Evolutionary conservation across 2,329 filamentous ascomycete genomes (phyloP).

Genomic region (Penicillium sp.): DNA sequence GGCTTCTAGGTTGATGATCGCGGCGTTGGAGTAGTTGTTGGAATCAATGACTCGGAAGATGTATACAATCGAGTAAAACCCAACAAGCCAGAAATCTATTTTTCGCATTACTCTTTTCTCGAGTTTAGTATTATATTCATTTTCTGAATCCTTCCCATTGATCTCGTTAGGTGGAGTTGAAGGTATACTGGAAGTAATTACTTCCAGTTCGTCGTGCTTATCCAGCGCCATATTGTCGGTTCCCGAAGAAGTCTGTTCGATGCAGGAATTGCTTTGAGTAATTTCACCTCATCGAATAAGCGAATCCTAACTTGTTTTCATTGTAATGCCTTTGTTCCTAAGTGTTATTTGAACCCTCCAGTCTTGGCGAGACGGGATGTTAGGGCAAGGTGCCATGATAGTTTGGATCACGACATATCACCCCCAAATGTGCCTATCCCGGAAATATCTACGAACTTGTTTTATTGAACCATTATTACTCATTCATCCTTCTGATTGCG

Average conservation of each 20-base stretch:
- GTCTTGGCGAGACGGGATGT: not conserved
- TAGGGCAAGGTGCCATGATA: slow-evolving; percentile 23
- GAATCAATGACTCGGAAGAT: slow-evolving; percentile 43
- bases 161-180: slow-evolving; percentile 5
- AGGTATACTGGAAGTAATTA: slow-evolving; percentile 3
- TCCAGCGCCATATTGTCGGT: not conserved
- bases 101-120: slow-evolving; percentile 35
- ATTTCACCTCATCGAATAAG: not conserved
- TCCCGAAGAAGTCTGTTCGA: not conserved
- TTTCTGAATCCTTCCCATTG: not conserved
- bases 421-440: not conserved
- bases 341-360: not conserved
- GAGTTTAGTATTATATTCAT: slow-evolving; percentile 15
- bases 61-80: slow-evolving; percentile 40
- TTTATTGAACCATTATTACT: not conserved
- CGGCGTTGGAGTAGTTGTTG: slow-evolving; percentile 42
- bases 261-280: not conserved
- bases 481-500: not conserved
- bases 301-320: not conserved
- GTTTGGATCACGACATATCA: slow-evolving; percentile 23
- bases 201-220: slow-evolving; percentile 2
- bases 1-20: slow-evolving; percentile 43
- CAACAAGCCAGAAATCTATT: slow-evolving; percentile 33
- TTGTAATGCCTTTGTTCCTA: too few species aligned
- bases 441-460: not conserved